A percentile compares a stretch with the other conserved stretches of the same genome.
Conservation (phyloP, 441 rosid species). For the Erysimum pusillum region DNA sequence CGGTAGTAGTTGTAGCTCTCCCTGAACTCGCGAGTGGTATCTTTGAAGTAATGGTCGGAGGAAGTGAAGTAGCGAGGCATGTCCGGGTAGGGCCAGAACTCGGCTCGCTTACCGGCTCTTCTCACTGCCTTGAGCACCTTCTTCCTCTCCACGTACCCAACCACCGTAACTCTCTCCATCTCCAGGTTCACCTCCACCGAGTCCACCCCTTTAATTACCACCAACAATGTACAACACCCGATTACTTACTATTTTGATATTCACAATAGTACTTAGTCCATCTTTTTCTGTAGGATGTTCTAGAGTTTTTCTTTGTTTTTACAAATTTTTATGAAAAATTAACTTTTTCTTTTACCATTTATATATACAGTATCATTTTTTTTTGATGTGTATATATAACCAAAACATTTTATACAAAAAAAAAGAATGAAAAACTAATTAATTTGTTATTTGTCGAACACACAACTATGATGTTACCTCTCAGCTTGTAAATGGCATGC, state of each 20-base stretch:
- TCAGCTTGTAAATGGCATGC: constrained; percentile 83
- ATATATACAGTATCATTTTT: background rate
- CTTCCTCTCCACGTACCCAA: constrained; percentile 91
- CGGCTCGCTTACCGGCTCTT: constrained; percentile 90
- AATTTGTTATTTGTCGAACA: background rate
- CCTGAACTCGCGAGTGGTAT: constrained; percentile 81
- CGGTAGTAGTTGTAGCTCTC: constrained; percentile 89
- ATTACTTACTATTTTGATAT: background rate
- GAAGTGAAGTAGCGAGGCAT: constrained; percentile 91
- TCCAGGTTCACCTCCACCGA: constrained; percentile 83
- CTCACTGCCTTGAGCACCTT: constrained; percentile 87
- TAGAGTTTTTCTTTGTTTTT: background rate
- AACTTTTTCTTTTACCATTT: background rate
- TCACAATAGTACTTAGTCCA: background rate
- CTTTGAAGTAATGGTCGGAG: constrained; percentile 71
- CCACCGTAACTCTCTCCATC: constrained; percentile 82
- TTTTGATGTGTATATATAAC: background rate
- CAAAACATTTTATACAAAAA: background rate
- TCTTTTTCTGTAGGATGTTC: background rate
- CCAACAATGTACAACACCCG: constrained; percentile 6
- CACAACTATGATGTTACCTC: constrained; percentile 54
- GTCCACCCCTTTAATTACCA: constrained; percentile 66
- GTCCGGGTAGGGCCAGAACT: constrained; percentile 92
- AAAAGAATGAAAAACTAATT: background rate
- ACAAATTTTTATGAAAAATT: background rate